These are phyloP conservation scores for Dacryopinax spathularia DNA, from an alignment of 768 basidiomycete species.

Conservation along the genomic window DNA sequence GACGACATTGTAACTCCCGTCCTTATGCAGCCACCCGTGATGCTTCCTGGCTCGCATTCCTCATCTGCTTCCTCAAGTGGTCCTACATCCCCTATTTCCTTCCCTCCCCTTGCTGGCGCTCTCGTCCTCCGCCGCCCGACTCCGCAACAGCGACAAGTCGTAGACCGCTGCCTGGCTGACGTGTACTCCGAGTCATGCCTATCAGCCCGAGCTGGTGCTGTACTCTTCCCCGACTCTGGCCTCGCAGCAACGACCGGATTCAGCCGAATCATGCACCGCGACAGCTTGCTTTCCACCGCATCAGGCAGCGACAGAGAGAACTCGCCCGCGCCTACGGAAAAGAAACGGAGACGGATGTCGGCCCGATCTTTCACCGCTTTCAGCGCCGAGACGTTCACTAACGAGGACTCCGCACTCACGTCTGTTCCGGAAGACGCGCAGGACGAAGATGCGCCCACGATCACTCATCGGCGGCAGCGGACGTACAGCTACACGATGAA, in stretches of 20 bases:
- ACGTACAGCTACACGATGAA: constrained; percentile 2
- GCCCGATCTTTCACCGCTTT: neutral
- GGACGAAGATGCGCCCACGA: neutral
- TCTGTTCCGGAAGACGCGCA: neutral
- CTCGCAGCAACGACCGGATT: neutral
- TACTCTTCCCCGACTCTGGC: constrained; percentile 14
- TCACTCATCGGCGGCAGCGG: neutral
- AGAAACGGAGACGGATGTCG: neutral
- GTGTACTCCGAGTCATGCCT: constrained; percentile 63
- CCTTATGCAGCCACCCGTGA: neutral
- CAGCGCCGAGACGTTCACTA: neutral
- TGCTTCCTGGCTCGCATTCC: neutral
- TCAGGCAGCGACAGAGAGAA: neutral
- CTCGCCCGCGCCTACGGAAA: neutral
- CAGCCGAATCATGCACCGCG: neutral
- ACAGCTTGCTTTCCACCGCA: neutral
- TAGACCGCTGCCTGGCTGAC: constrained; percentile 67
- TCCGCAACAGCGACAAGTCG: constrained; percentile 45
- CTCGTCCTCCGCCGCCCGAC: constrained; percentile 44
- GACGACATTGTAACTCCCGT: neutral
- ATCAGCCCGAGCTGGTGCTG: constrained; percentile 38
- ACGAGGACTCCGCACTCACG: neutral
- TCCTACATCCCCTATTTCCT: constrained; percentile 18
- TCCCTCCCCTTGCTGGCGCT: constrained; percentile 10
- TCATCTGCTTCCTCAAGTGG: neutral